phyloP scores from a whole-genome alignment of 768 basidiomycete species.

The Crepidotus variabilis region DNA sequence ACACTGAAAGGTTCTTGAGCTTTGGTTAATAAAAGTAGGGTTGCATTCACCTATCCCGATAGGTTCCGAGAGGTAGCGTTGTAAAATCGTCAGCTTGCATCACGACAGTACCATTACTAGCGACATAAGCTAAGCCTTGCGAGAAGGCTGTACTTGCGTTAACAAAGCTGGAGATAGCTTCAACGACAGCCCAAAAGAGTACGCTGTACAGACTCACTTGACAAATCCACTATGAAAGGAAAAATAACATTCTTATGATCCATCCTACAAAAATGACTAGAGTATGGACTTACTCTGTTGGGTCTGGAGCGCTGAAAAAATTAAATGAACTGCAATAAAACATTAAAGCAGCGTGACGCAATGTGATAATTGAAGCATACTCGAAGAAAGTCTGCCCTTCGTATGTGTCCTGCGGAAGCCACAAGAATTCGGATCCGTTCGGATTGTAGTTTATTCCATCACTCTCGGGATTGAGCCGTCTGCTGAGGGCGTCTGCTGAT shows the following conservation, averaged over 20 bases:
- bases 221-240: constrained; percentile 56
- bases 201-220: constrained; percentile 39
- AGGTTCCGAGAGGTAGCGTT: constrained; percentile 47
- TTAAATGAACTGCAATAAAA: constrained; percentile 15
- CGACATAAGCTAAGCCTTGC: constrained; percentile 52
- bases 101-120: constrained; percentile 56
- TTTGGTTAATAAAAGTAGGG: neutral
- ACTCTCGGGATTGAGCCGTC: constrained; percentile 1
- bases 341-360: neutral
- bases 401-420: constrained; percentile 65
- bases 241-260: constrained; percentile 5
- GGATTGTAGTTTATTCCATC: constrained; percentile 36
- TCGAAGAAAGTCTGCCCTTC: constrained; percentile 66
- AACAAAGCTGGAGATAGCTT: constrained; percentile 39
- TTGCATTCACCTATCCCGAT: constrained; percentile 54
- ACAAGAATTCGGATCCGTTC: constrained; percentile 54
- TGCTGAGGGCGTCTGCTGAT: neutral
- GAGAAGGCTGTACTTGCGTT: constrained; percentile 50
- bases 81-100: constrained; percentile 81
- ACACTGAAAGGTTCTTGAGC: constrained; percentile 42
- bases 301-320: constrained; percentile 61
- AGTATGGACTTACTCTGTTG: constrained; percentile 51
- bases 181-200: neutral
- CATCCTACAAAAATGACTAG: constrained; percentile 5
- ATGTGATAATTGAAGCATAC: constrained; percentile 28